phyloP scores from a whole-genome alignment of 2,329 filamentous ascomycete genomes.

The Sporothrix euskadiensis region DNA sequence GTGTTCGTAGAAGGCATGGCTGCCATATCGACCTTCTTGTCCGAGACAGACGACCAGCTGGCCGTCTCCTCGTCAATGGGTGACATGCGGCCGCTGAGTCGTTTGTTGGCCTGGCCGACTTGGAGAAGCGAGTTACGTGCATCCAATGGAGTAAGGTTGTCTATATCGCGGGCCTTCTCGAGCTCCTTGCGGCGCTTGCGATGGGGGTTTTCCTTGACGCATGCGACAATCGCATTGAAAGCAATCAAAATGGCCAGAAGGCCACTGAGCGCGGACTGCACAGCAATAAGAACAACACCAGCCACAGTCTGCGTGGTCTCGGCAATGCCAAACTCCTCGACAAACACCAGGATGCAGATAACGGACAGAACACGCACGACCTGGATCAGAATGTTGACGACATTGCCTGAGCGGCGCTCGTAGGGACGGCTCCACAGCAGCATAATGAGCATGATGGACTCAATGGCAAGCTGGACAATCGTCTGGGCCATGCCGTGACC shows the following conservation, averaged over 20 bases:
- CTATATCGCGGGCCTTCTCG: constrained; percentile 75
- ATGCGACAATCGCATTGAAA: constrained; percentile 82
- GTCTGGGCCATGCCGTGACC: constrained; percentile 83
- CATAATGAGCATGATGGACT: constrained; percentile 74
- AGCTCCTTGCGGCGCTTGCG: constrained; percentile 84
- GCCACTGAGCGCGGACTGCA: constrained; percentile 82
- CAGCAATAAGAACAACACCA: constrained; percentile 87
- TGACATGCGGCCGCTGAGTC: constrained; percentile 37
- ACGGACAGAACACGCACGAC: constrained; percentile 86
- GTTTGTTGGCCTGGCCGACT: constrained; percentile 52
- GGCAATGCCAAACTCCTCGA: constrained; percentile 84
- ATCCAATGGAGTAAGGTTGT: constrained; percentile 82
- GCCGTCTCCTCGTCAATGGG: not conserved
- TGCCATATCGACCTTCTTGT: not conserved
- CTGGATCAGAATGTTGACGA: constrained; percentile 92
- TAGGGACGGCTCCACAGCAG: constrained; percentile 85
- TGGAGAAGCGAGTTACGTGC: constrained; percentile 78
- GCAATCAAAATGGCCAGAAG: constrained; percentile 82
- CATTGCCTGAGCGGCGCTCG: constrained; percentile 80
- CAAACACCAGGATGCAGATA: constrained; percentile 85
- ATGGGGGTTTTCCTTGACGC: constrained; percentile 86
- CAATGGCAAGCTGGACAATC: constrained; percentile 75
- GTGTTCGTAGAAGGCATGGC: not conserved
- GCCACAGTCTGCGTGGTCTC: constrained; percentile 94
- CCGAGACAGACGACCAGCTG: not conserved